Conservation (phyloP, 441 rosid genomes). For the Biscutella laevigata region DNA sequence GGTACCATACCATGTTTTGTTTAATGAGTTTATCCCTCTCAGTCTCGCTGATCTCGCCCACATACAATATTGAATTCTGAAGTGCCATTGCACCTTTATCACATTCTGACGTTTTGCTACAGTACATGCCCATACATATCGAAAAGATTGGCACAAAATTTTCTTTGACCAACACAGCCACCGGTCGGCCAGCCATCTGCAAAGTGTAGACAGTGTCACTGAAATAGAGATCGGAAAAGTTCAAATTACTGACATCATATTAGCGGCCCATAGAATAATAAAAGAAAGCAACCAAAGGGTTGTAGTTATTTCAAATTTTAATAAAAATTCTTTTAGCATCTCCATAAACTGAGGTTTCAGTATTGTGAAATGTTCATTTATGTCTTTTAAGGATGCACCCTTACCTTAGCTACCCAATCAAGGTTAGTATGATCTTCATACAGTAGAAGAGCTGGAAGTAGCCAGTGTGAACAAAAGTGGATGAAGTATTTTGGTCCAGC, state of each 20-base stretch:
- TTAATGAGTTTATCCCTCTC: constrained; percentile 88
- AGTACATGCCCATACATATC: constrained; percentile 67
- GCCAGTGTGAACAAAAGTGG: constrained; percentile 85
- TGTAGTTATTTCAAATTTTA: neutral
- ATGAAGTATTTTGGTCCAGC: constrained; percentile 71
- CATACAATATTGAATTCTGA: constrained; percentile 56
- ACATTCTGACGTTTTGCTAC: constrained; percentile 53
- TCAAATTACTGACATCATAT: constrained; percentile 8
- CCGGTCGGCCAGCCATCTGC: constrained; percentile 68
- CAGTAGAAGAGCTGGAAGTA: constrained; percentile 81
- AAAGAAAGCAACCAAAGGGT: constrained; percentile 8
- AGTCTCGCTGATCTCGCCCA: constrained; percentile 68
- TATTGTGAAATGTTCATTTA: neutral
- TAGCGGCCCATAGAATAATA: neutral
- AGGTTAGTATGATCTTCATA: constrained; percentile 54
- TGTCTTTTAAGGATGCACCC: constrained; percentile 17
- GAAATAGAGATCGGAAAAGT: neutral
- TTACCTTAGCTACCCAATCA: constrained; percentile 78
- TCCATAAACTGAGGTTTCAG: constrained; percentile 2
- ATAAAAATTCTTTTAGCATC: neutral
- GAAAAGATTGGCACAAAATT: constrained; percentile 91
- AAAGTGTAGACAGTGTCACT: constrained; percentile 21
- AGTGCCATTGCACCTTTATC: constrained; percentile 65
- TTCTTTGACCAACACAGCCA: constrained; percentile 52
- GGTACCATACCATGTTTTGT: constrained; percentile 63